phyloP scores from a whole-genome alignment of 163 green algal species.

The Volvox carteri region DNA sequence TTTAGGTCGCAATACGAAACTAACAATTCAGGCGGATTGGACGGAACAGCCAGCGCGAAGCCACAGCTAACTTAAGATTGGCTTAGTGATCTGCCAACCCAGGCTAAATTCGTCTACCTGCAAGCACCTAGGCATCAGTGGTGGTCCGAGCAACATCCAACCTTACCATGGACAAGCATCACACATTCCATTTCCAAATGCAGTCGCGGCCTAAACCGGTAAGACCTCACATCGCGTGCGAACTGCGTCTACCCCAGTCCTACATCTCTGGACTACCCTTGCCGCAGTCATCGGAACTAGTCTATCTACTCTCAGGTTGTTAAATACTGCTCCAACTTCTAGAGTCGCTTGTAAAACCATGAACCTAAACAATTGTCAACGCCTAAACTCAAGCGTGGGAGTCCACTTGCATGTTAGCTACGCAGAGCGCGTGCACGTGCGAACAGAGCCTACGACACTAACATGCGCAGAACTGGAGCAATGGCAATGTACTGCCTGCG shows the following conservation, averaged over 20 bases:
- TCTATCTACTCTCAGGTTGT: not conserved
- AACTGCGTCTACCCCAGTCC: not conserved
- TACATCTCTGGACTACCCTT: not conserved
- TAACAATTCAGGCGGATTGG: not conserved
- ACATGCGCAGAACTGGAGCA: slow-evolving; percentile 8
- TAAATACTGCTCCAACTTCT: not conserved
- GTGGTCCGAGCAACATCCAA: not conserved
- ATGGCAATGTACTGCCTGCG: slow-evolving; percentile 21
- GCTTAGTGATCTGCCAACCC: not conserved
- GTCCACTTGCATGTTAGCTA: not conserved
- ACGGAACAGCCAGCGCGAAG: not conserved
- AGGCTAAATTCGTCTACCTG: not conserved
- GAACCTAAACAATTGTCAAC: not conserved
- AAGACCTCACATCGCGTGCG: not conserved
- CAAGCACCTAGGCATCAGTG: not conserved
- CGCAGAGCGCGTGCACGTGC: not conserved
- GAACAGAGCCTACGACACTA: slow-evolving; percentile 2
- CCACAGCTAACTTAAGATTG: not conserved
- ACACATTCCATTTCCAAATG: not conserved
- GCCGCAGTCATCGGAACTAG: not conserved
- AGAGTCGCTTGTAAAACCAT: not conserved
- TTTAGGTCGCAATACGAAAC: not conserved
- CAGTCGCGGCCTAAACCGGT: not conserved
- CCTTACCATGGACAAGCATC: not conserved
- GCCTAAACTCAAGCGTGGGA: not conserved